Base-by-base conservation (phyloP, 257 asterid species). In the Solanum lignicaule region DNA sequence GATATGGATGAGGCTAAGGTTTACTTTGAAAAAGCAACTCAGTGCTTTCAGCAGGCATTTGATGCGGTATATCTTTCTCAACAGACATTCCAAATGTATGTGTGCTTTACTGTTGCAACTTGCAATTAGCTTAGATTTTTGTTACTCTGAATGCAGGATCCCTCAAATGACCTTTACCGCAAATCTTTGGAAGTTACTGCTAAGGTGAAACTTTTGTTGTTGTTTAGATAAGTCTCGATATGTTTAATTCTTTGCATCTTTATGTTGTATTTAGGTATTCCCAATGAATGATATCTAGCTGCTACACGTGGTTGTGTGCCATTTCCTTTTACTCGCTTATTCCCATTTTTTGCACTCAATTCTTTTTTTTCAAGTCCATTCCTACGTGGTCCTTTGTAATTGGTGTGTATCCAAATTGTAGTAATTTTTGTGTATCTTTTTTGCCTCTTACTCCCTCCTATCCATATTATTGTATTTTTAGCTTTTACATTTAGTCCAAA, bases 171-270 rank as follows among this genome's bases (percentile, higher is more conserved):
- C 5, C 95, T 95, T 25, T 97, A 95, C 85, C 93, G 90, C 87
- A 95, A 94, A 88, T 97, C 98, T 46, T 76, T 95, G 73, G 98
- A 97, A 91, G 95, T 95, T 73, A 85, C 98, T 76, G 89, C 94
- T 60, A 95, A 95, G 99, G 99, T 97, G 85, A 82, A 48, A 25
- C 85, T 48, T 52, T 48, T 81, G 18, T 81, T 2, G 39, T 29
- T 81, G 5, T 27, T 81, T 46, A 81, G 69, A 29, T 18, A 48
- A 48, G 20, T 82, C 25, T 82, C 20, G 6, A 82, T 29, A 48
- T 82, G 69, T 48, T 79, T 2, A 29, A 31, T 82, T 3, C 43
- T 43, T n/a, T 29, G 69, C 69, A 29, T 82, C 12, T 52, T 82
- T 31, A 31, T 74, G 31, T 35, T 21, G 48, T 36, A 74, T 35